Conservation (phyloP, 768 basidiomycete genomes). For the Tephrocybe sp. region DNA sequence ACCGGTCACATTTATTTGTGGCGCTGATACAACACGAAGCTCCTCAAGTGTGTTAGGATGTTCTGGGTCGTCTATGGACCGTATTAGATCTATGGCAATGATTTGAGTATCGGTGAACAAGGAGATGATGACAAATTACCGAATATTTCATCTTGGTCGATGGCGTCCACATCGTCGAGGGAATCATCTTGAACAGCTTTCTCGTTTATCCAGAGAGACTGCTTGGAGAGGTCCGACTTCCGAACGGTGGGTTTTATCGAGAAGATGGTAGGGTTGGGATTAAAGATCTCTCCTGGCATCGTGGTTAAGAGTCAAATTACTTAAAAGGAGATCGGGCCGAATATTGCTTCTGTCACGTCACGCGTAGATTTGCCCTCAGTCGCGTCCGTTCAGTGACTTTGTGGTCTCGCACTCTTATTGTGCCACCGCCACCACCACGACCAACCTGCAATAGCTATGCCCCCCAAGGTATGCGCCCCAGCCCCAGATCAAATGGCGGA, state of each 20-base stretch:
- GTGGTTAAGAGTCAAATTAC: conserved; percentile 10
- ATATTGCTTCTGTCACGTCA: conserved; percentile 22
- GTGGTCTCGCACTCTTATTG: not conserved
- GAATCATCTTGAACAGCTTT: conserved; percentile 43
- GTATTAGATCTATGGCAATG: conserved; percentile 69
- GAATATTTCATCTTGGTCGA: conserved; percentile 92
- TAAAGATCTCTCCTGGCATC: conserved; percentile 69
- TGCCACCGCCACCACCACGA: conserved; percentile 1
- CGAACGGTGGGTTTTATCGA: conserved; percentile 47
- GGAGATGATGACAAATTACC: conserved; percentile 43
- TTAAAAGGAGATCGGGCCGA: conserved; percentile 17
- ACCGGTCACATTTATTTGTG: conserved; percentile 64
- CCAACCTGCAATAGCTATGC: conserved; percentile 25
- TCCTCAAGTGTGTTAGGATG: conserved; percentile 94
- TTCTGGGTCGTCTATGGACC: conserved; percentile 93
- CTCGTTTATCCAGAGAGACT: conserved; percentile 66
- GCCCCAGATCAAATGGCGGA: not conserved
- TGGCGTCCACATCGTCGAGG: conserved; percentile 60
- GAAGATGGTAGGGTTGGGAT: conserved; percentile 90
- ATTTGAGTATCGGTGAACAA: conserved; percentile 2
- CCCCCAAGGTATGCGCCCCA: conserved; percentile 34
- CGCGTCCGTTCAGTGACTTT: conserved; percentile 14
- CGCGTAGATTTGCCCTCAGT: conserved; percentile 16
- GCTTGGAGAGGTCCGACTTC: conserved; percentile 37
- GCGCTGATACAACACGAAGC: conserved; percentile 89